These are phyloP conservation scores for Juncus inflexus DNA, from an alignment of 176 grass and related monocot genomes.

Conservation along the genomic window DNA sequence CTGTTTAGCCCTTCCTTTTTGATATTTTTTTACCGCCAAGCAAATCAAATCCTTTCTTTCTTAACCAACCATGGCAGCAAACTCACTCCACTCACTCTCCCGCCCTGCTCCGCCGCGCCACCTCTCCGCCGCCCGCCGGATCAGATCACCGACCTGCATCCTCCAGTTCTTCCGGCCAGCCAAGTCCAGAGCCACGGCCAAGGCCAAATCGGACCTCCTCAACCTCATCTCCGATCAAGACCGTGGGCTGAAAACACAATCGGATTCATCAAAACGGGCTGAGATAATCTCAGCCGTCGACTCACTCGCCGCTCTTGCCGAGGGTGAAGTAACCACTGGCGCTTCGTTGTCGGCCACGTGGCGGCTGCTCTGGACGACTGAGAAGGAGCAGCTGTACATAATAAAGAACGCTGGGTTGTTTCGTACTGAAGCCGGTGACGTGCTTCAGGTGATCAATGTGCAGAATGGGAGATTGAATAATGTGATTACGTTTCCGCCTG, in stretches of 20 bases:
- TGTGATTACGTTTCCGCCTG: slow-evolving; percentile 87
- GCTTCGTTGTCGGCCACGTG: slow-evolving; percentile 65
- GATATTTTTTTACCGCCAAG: slow-evolving; percentile 9
- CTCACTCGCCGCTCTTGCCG: slow-evolving; percentile 35
- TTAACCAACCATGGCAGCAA: not conserved
- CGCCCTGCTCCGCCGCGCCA: not conserved
- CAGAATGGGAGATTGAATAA: slow-evolving; percentile 52
- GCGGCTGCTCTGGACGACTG: slow-evolving; percentile 92
- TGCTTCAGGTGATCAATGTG: slow-evolving; percentile 88
- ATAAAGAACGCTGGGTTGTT: slow-evolving; percentile 63
- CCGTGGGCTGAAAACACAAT: slow-evolving; percentile 65
- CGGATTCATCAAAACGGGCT: slow-evolving; percentile 46
- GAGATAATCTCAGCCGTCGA: slow-evolving; percentile 74
- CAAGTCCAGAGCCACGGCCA: slow-evolving; percentile 7
- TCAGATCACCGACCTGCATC: slow-evolving; percentile 14
- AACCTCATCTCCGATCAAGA: slow-evolving; percentile 68
- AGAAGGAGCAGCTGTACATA: slow-evolving; percentile 96
- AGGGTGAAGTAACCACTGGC: slow-evolving; percentile 44
- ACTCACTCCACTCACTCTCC: not conserved
- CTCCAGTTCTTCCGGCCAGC: slow-evolving; percentile 14
- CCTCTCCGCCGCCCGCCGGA: not conserved
- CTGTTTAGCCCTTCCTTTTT: not conserved
- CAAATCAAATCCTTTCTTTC: slow-evolving; percentile 14
- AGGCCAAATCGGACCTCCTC: slow-evolving; percentile 64
- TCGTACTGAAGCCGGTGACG: slow-evolving; percentile 75